Evolutionary conservation across 2,329 filamentous ascomycete species (phyloP), one percentile per base, ranked within the genome.

Genomic region (Diaporthe caulivora): DNA sequence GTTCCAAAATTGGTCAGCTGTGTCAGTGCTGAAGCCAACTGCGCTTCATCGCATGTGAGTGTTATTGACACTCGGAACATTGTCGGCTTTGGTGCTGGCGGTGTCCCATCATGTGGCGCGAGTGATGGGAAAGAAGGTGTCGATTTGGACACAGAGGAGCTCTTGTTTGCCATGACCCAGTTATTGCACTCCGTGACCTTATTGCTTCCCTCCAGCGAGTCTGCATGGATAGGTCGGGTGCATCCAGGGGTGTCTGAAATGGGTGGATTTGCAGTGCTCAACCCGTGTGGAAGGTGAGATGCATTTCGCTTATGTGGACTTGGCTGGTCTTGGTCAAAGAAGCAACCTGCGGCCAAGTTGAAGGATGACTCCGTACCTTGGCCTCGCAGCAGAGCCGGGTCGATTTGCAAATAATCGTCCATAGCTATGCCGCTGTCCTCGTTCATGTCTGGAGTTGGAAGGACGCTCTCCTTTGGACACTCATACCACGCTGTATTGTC

Each of bases 91-190:
- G 42, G 40, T 64, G 40, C 26, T 47, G 40, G 18, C 15, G 60
- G 11, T 49, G 60, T 49, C 42, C 10, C 26, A 34, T 47, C 26
- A 31, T 64, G 42, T 34, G 60, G 26, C 10, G 29, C 18, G 18
- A 49, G 60, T 49, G 60, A 64, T 47, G 60, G 60, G 42, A 49
- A 64, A 31, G 58, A 64, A 31, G 42, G 58, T 31, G 58, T 62
- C 58, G 40, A 62, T 31, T 47, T 62, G 17, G 58, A 29, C 13
- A 62, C 58, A 31, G 58, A 62, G 24, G 37, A 13, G 9, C 37
- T 44, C 37, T 62, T 62, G 58, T 44, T n/a, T n/a, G 17, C 58
- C 40, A 62, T 47, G 58, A 21, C 57, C 57, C 57, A 62, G 37
- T 62, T 37, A 44, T 31, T 47, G 40, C 40, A 15, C 40, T 62